phyloP scores from a whole-genome alignment of 1,139 yeast species.

The Blastobotrys raffinosifermentans region DNA sequence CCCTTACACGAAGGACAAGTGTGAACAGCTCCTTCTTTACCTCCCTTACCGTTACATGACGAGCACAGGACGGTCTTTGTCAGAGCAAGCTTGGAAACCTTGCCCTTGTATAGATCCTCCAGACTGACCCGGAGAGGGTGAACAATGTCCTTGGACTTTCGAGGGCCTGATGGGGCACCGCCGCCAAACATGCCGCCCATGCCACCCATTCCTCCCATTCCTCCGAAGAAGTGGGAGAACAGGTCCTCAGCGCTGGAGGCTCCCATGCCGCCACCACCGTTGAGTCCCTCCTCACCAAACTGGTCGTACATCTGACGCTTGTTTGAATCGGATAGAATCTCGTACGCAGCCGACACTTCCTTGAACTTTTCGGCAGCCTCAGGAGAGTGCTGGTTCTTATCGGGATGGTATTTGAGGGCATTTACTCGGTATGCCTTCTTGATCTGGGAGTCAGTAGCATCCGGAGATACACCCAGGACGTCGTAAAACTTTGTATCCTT shows the following conservation, averaged over 20 bases:
- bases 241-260: slow-evolving; percentile 76
- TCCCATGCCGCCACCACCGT: slow-evolving; percentile 65
- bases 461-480: slow-evolving; percentile 63
- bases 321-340: slow-evolving; percentile 75
- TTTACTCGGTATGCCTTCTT: slow-evolving; percentile 93
- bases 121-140: slow-evolving; percentile 81
- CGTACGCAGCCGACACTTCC: slow-evolving; percentile 79
- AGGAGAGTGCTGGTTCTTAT: slow-evolving; percentile 79
- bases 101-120: slow-evolving; percentile 88
- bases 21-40: slow-evolving; percentile 86
- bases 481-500: slow-evolving; percentile 89
- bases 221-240: slow-evolving; percentile 90
- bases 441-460: slow-evolving; percentile 76
- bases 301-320: slow-evolving; percentile 86
- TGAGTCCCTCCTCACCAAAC: slow-evolving; percentile 89
- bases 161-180: slow-evolving; percentile 78
- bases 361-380: slow-evolving; percentile 94
- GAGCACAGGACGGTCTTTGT: slow-evolving; percentile 88
- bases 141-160: slow-evolving; percentile 67
- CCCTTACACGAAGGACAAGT: slow-evolving; percentile 86
- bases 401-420: slow-evolving; percentile 94
- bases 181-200: slow-evolving; percentile 50
- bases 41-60: slow-evolving; percentile 92
- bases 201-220: slow-evolving; percentile 41
- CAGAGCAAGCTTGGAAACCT: slow-evolving; percentile 87